A percentile compares a stretch with the other conserved stretches of the same genome.
Evolutionary conservation across 768 basidiomycete species (phyloP).

Genomic region (Termitomyces titanicus): DNA sequence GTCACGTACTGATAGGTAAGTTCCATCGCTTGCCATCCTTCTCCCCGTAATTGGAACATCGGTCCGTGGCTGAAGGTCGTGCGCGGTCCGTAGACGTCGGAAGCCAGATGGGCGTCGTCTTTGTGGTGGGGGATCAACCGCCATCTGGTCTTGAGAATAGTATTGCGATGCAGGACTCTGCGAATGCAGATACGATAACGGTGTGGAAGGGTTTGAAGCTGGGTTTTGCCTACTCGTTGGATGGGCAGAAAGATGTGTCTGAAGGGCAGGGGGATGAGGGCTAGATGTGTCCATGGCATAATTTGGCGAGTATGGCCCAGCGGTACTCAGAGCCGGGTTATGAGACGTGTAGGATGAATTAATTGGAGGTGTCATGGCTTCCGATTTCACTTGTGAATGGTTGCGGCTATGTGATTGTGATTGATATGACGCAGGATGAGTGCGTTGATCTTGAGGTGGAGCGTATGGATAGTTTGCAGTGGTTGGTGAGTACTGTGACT

Average conservation of each 20-base stretch:
- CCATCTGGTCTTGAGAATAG: constrained; percentile 70
- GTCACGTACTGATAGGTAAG: constrained; percentile 74
- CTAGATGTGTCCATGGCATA: constrained; percentile 67
- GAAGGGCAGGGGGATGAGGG: constrained; percentile 51
- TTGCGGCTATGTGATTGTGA: constrained; percentile 56
- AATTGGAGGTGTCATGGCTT: constrained; percentile 45
- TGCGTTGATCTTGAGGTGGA: constrained; percentile 37
- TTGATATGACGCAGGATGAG: constrained; percentile 42
- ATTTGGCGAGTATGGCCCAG: constrained; percentile 33
- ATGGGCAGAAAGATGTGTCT: constrained; percentile 49
- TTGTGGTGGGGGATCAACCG: constrained; percentile 58
- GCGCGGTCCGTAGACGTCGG: constrained; percentile 68
- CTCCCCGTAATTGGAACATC: constrained; percentile 61
- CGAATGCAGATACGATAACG: constrained; percentile 61
- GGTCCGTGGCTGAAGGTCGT: constrained; percentile 76
- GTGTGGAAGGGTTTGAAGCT: constrained; percentile 67
- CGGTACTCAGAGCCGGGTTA: constrained; percentile 33
- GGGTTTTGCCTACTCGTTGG: constrained; percentile 50
- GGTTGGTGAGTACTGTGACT: constrained; percentile 64
- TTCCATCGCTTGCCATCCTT: constrained; percentile 72
- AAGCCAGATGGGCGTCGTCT: constrained; percentile 75
- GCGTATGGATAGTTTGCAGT: constrained; percentile 48
- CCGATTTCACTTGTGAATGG: constrained; percentile 55
- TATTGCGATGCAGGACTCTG: constrained; percentile 50
- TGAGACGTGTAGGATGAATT: constrained; percentile 58